These are phyloP conservation scores for Parsonsia alboflavescens DNA, from an alignment of 257 asterid genomes.

Conservation along the genomic window DNA sequence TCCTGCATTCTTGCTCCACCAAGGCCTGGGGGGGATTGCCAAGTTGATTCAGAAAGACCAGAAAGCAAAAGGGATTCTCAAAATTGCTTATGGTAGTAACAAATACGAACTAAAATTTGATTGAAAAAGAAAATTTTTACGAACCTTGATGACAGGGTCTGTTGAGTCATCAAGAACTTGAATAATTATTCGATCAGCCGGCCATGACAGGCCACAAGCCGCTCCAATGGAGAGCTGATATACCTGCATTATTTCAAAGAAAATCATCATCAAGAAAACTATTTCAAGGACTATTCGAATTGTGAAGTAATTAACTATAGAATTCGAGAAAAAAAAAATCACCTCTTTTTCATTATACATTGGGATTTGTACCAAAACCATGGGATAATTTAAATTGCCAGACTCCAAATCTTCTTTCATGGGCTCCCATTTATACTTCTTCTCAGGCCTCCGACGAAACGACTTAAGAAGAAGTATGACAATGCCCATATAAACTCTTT, in stretches of 20 bases:
- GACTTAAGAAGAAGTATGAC: conserved; percentile 22
- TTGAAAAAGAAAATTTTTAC: background rate
- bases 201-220: conserved; percentile 38
- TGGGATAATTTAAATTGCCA: conserved; percentile 25
- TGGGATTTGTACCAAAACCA: conserved; percentile 34
- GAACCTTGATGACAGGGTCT: conserved; percentile 30
- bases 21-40: conserved; percentile 15
- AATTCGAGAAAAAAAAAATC: background rate
- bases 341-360: conserved; percentile 44
- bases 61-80: background rate
- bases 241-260: conserved; percentile 17
- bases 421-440: conserved; percentile 34
- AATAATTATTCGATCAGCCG: conserved; percentile 26
- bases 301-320: background rate
- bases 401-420: conserved; percentile 28
- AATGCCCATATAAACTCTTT: conserved; percentile 31
- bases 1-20: conserved; percentile 33
- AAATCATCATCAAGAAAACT: background rate
- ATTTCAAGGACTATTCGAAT: background rate
- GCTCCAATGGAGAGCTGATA: conserved; percentile 38
- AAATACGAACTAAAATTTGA: background rate
- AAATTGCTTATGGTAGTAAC: background rate
- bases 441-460: conserved; percentile 23
- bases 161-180: conserved; percentile 42
- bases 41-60: background rate